Conservation (phyloP, 1,284 basidiomycete species). For the Trichosporon inkin region DNA sequence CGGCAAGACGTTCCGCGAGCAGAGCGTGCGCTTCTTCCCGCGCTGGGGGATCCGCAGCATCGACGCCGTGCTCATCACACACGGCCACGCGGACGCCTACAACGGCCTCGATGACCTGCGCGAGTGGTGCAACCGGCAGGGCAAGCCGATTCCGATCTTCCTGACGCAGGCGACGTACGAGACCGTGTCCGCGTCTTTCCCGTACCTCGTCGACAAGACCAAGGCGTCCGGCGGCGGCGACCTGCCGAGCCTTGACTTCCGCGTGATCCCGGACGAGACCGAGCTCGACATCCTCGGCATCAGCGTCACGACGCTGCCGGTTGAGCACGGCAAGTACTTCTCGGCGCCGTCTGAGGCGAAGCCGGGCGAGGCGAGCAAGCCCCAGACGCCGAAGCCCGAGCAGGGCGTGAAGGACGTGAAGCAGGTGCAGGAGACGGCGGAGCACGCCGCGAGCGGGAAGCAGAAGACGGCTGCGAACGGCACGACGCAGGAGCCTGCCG, state of each 20-base stretch:
- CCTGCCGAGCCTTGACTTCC: constrained; percentile 41
- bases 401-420: not conserved
- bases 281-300: constrained; percentile 41
- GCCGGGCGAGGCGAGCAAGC: constrained; percentile 7
- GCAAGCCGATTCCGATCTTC: constrained; percentile 41
- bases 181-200: constrained; percentile 43
- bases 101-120: constrained; percentile 42
- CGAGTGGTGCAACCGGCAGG: constrained; percentile 47
- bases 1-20: constrained; percentile 51
- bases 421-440: constrained; percentile 1
- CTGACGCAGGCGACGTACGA: constrained; percentile 41
- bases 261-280: constrained; percentile 40
- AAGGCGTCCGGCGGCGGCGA: constrained; percentile 52
- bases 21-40: constrained; percentile 46
- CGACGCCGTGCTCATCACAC: constrained; percentile 52
- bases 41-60: constrained; percentile 47
- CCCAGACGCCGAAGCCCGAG: not conserved
- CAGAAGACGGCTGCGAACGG: constrained; percentile 1
- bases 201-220: constrained; percentile 49
- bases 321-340: constrained; percentile 32
- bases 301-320: constrained; percentile 35
- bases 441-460: not conserved
- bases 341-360: constrained; percentile 8
- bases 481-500: not conserved
- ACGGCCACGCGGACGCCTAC: constrained; percentile 50